Base-by-base conservation (phyloP, 805 yeast genomes). In the Sugiyamaella qingdaonensis region DNA sequence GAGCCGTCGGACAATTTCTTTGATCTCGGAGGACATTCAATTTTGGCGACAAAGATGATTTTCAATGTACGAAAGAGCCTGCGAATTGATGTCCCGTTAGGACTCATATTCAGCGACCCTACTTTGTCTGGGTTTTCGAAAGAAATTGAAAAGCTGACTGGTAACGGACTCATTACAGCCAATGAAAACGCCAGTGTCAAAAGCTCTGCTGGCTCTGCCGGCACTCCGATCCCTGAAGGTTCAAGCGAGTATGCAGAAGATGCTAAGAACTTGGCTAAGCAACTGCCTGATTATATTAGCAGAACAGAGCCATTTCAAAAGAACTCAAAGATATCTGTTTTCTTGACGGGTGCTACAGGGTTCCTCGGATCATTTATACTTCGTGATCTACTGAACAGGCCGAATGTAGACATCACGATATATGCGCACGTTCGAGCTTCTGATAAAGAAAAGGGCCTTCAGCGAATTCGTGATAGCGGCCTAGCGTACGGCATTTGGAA, bases 11-110 rank as follows among this genome's bases (percentile, higher is more conserved):
- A 94, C 68, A 87, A 95, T 1, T 94, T 94, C 80, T 94, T 94
- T 65, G 99, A 94, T 66, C 74, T 95, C 50, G 99, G 99, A 54
- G 99, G 99, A 1, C 99, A 94, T 70, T 92, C 98, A 1, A 92
- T 94, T 63, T 75, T 94, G 58, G 98, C 98, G 7, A 95, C 99
- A 0, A 81, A 95, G 67, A 90, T 94, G 97, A 92, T 94, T 56
- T 94, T 94, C 64, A 91, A 87, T 60, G 79, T 94, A 61, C 81
- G 97, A 68, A 85, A 86, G 73, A 79, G 78, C 60, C 75, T 91
- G 55, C 78, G 81, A 39, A 79, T 91, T 41, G 96, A 90, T 56
- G 74, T 94, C 50, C 97, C 99, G 21, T 75, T 94, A 56, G 96
- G 96, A 2, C 82, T 86, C 5, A 85, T 95, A 56, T 95, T 91